phyloP scores from a whole-genome alignment of 495 filamentous ascomycete species.

The Chaetomium fimeti region DNA sequence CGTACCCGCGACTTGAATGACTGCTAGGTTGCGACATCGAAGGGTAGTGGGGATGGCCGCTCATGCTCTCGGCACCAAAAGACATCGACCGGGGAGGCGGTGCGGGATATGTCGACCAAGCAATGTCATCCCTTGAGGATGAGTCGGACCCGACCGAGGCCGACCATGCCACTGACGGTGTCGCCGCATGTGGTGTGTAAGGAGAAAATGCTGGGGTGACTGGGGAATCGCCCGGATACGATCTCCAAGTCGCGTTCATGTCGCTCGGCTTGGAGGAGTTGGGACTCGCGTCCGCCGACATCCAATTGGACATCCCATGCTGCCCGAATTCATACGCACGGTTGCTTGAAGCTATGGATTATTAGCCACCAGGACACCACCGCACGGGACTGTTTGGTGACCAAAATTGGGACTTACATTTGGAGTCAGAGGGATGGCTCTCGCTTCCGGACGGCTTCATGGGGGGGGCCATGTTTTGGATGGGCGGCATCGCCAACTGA shows the following conservation, averaged over 20 bases:
- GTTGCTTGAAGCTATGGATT: slow-evolving; percentile 33
- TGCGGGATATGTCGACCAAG: slow-evolving; percentile 44
- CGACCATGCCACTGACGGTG: slow-evolving; percentile 44
- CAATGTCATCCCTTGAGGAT: slow-evolving; percentile 35
- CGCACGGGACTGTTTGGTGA: neutral
- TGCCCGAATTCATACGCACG: slow-evolving; percentile 44
- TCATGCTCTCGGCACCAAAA: slow-evolving; percentile 42
- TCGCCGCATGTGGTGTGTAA: slow-evolving; percentile 41
- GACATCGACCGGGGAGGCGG: slow-evolving; percentile 46
- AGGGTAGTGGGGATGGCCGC: slow-evolving; percentile 35
- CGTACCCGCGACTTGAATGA: slow-evolving; percentile 35
- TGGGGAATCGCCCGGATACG: slow-evolving; percentile 42
- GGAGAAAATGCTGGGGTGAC: slow-evolving; percentile 43
- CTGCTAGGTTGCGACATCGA: slow-evolving; percentile 35
- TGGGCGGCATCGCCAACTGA: slow-evolving; percentile 49
- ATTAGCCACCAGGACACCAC: slow-evolving; percentile 33
- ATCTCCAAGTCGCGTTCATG: slow-evolving; percentile 40
- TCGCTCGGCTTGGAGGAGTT: slow-evolving; percentile 40
- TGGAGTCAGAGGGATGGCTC: slow-evolving; percentile 39
- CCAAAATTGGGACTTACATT: slow-evolving; percentile 38
- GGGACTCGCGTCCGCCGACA: slow-evolving; percentile 41
- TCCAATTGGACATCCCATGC: slow-evolving; percentile 45
- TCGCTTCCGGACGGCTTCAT: slow-evolving; percentile 44
- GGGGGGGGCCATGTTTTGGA: slow-evolving; percentile 49
- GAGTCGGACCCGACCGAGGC: slow-evolving; percentile 36